Evolutionary conservation across 2,329 filamentous ascomycete species (phyloP).

Genomic region (Penicillium sp.): DNA sequence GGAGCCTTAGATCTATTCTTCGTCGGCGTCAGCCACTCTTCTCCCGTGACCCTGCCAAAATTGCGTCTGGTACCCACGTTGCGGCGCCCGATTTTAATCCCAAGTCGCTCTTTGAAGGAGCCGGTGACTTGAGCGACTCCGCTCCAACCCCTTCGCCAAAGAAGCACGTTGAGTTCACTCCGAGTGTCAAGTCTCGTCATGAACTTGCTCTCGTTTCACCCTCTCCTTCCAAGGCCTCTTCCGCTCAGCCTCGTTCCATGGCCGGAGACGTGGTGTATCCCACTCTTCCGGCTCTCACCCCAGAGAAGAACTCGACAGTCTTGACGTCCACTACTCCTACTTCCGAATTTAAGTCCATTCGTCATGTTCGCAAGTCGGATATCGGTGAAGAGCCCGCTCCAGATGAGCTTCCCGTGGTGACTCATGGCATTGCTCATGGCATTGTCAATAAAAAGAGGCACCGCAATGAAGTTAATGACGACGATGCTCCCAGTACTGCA

Average conservation of each 20-base stretch:
- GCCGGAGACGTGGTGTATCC: constrained; percentile 37
- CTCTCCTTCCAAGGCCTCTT: constrained; percentile 41
- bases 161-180: constrained; percentile 80
- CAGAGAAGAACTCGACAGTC: constrained; percentile 27
- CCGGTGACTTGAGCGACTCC: constrained; percentile 27
- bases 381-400: constrained; percentile 12
- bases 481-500: constrained; percentile 13
- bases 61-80: constrained; percentile 58
- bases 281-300: constrained; percentile 38
- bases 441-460: constrained; percentile 42
- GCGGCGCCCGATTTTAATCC: constrained; percentile 42
- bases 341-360: constrained; percentile 36
- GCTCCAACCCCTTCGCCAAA: constrained; percentile 66
- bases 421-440: constrained; percentile 41
- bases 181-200: constrained; percentile 57
- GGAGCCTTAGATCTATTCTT: constrained; percentile 62
- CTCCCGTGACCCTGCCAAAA: constrained; percentile 57
- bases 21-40: constrained; percentile 58
- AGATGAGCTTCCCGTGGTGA: constrained; percentile 34
- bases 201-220: constrained; percentile 39
- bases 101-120: constrained; percentile 49
- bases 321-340: constrained; percentile 12
- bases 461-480: constrained; percentile 33
- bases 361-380: constrained; percentile 39
- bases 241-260: constrained; percentile 19